These are phyloP conservation scores for Triticum dicoccoides DNA, from an alignment of 176 grass and related monocot species.

Conservation along the genomic window DNA sequence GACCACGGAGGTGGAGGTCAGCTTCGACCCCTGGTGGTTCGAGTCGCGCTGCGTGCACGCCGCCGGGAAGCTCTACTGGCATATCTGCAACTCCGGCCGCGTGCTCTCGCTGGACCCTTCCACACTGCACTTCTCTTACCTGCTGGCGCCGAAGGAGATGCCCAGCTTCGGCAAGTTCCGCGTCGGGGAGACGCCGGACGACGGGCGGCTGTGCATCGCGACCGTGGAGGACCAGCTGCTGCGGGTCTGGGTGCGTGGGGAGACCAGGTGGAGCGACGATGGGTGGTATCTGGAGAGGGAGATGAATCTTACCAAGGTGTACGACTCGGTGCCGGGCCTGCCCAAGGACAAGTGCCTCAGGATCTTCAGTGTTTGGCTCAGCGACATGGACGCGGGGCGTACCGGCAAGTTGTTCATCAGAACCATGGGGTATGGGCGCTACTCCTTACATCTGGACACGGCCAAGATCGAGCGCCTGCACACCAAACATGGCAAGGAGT, in stretches of 20 bases:
- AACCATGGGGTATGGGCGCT: background rate
- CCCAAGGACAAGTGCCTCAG: background rate
- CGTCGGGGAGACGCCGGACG: background rate
- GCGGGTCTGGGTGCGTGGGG: background rate
- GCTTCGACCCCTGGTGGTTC: slow-evolving; percentile 17
- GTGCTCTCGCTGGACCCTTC: background rate
- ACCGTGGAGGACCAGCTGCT: background rate
- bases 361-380: background rate
- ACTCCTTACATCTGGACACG: background rate
- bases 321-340: background rate
- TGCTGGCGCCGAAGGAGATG: background rate
- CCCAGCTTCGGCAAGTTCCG: background rate
- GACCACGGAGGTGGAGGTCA: background rate
- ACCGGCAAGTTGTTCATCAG: background rate
- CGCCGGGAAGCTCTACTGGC: background rate
- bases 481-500: background rate
- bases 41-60: slow-evolving; percentile 4
- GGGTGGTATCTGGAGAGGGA: slow-evolving; percentile 24
- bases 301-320: background rate
- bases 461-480: background rate
- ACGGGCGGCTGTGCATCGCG: background rate
- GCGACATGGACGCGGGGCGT: slow-evolving; percentile 9
- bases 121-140: background rate
- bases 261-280: background rate
- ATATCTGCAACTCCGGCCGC: background rate